phyloP scores from a whole-genome alignment of 208 protist species.

The Wallacemonas sp. region DNA sequence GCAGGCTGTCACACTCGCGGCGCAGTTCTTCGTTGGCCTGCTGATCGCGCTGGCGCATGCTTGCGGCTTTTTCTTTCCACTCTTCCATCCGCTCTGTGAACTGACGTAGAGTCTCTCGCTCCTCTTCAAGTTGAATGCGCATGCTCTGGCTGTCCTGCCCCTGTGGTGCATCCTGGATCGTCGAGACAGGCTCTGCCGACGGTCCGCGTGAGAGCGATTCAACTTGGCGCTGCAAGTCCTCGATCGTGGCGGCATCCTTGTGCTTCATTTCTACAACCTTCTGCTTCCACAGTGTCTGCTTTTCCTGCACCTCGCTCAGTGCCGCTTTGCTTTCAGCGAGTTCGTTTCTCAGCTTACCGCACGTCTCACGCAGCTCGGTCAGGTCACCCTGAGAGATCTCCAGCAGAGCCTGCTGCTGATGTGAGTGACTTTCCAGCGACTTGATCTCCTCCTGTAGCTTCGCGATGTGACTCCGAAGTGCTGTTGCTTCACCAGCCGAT shows the following conservation, averaged over 20 bases:
- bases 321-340: slow-evolving; percentile 17
- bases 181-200: neutral
- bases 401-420: slow-evolving; percentile 24
- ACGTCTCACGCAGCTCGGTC: slow-evolving; percentile 5
- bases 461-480: slow-evolving; percentile 9
- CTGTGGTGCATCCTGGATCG: neutral
- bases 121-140: slow-evolving; percentile 26
- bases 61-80: slow-evolving; percentile 27
- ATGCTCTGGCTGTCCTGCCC: neutral
- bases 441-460: slow-evolving; percentile 22
- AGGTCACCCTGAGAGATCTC: slow-evolving; percentile 25
- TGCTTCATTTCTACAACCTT: slow-evolving; percentile 55
- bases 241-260: slow-evolving; percentile 42
- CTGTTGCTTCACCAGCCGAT: slow-evolving; percentile 5
- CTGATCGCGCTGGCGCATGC: slow-evolving; percentile 19
- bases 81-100: slow-evolving; percentile 28
- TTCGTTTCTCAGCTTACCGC: slow-evolving; percentile 19
- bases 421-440: slow-evolving; percentile 36
- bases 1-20: slow-evolving; percentile 15
- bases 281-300: slow-evolving; percentile 43
- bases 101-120: slow-evolving; percentile 12
- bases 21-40: slow-evolving; percentile 30
- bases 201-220: slow-evolving; percentile 11
- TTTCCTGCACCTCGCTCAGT: slow-evolving; percentile 4
- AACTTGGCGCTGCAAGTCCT: slow-evolving; percentile 28